Evolutionary conservation across 495 filamentous ascomycete species (phyloP), one percentile per base, ranked within the genome.

Genomic region (Penicillium turbatum): DNA sequence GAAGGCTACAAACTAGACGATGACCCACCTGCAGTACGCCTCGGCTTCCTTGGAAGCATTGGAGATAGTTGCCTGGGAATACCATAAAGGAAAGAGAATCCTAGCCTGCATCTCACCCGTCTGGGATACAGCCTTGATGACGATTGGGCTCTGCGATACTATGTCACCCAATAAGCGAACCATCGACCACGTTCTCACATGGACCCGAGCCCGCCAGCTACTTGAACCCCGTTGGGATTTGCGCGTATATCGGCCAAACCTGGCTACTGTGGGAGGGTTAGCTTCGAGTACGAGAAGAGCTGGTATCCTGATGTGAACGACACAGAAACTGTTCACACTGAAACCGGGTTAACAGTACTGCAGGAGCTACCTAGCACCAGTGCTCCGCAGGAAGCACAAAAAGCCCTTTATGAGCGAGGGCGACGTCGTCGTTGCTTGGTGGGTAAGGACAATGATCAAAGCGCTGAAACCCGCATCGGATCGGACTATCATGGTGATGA

Each of bases 251-350:
- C 48, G 51, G n/a, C 67, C 68, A 0, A 15, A 53, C 0, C 41
- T 63, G 0, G 19, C 12, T 1, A 55, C 63, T 0, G n/a, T n/a
- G 73, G 71, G 1, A 67, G 70, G 0, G 72, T 62, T 49, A 57
- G 55, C 45, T 76, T 77, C 30, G 61, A 69, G 42, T 72, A 74
- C 48, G 27, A 48, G 24, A 72, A 70, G 39, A 62, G 41, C 1
- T 68, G 61, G 59, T 68, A 68, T 50, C 74, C 74, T 1, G 75
- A 79, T 54, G 59, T 73, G n/a, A 73, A 76, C 47, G 73, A 77
- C 56, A 77, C 75, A n/a, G n/a, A n/a, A n/a, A n/a, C n/a, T n/a
- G n/a, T n/a, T n/a, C n/a, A n/a, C n/a, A n/a, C n/a, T n/a, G n/a
- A n/a, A n/a, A n/a, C n/a, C n/a, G n/a, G n/a, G n/a, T n/a, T n/a